These are phyloP conservation scores for Epichloe coenophiala DNA, from an alignment of 2,329 filamentous ascomycete species.

Conservation along the genomic window DNA sequence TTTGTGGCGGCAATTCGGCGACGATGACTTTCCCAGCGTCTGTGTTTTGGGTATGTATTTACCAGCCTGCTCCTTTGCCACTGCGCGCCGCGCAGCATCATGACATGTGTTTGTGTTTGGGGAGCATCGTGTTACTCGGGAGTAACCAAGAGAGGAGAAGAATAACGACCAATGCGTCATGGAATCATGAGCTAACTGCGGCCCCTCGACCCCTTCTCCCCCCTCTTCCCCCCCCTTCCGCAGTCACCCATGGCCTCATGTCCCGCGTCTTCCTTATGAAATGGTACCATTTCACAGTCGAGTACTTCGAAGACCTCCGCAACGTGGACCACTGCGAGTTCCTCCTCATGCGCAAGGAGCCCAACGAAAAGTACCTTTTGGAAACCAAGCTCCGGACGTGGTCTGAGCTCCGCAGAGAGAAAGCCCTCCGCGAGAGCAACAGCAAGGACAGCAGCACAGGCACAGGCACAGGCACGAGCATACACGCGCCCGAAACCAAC, in stretches of 20 bases:
- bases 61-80: neutral
- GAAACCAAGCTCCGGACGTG: constrained; percentile 87
- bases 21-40: constrained; percentile 86
- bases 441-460: neutral
- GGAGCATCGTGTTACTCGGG: neutral
- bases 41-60: constrained; percentile 52
- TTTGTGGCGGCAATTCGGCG: constrained; percentile 85
- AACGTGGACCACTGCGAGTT: constrained; percentile 99
- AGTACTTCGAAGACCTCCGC: constrained; percentile 94
- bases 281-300: constrained; percentile 97
- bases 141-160: neutral
- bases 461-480: neutral
- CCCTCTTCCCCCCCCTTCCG: neutral
- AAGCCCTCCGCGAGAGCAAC: constrained; percentile 20
- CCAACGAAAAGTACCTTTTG: constrained; percentile 77
- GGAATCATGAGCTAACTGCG: too few species aligned
- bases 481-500: neutral
- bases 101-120: too few species aligned
- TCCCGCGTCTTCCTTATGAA: constrained; percentile 97
- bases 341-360: constrained; percentile 75
- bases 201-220: neutral
- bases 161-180: too few species aligned
- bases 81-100: neutral
- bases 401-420: constrained; percentile 69
- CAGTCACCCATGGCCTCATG: constrained; percentile 94